Base-by-base conservation (phyloP, 495 filamentous ascomycete species). In the Penicillium paxilli region DNA sequence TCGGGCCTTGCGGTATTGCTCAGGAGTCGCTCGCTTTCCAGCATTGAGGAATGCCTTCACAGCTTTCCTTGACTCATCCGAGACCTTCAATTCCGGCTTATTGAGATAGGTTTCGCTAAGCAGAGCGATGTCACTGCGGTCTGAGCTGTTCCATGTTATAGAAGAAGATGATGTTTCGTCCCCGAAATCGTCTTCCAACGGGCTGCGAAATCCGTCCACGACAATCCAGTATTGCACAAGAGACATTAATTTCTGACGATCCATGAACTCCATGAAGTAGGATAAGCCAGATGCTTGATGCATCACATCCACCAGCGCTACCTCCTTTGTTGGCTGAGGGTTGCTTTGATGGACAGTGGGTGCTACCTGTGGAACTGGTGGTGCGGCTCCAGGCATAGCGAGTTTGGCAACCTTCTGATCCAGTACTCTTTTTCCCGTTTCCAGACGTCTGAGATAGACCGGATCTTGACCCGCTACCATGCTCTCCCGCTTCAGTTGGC, bases 231-330 rank as follows among this genome's bases (percentile, higher is more conserved):
- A 99, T 65, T 99, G 95, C 1, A 99, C 94, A 33, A 96, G 71
- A 12, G 87, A 80, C 85, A 97, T 92, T 5, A 95, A 79, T 24
- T 82, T 76, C 64, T 90, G 87, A 23, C 93, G 88, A 68, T 99
- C 95, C 95, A 98, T 97, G 67, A 91, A 97, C 63, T 99, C 95
- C 95, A 98, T 99, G 67, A 98, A 97, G 65, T 96, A 99, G 10
- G 92, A 97, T 14, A 98, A 76, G 5, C 91, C 92, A 1, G 93
- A 86, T 8, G 93, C 84, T 68, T 94, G 89, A 56, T 92, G 87
- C 51, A 99, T 80, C 19, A 98, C 73, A 22, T 98, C 90, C 25
- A 83, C 82, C 4, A 98, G 76, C 0, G 90, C 85, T 8, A 86
- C 83, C 58, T 87, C 87, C 52, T 89, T 85, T 20, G 87, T 64